phyloP scores from a whole-genome alignment of 768 basidiomycete genomes.

The Paxillus rubicundulus region DNA sequence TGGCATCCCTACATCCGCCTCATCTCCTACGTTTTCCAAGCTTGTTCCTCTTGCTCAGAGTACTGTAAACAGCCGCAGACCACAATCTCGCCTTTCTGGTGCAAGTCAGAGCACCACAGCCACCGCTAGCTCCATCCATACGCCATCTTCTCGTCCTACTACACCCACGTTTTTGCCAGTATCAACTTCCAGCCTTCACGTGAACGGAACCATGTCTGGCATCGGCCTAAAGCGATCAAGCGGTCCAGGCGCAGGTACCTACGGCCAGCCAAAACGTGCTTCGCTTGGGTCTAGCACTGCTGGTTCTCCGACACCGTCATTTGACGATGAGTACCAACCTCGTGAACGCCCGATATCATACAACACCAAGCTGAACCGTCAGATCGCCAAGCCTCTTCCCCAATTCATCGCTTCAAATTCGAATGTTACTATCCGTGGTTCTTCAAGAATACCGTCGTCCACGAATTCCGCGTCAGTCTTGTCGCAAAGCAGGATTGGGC shows the following conservation, averaged over 20 bases:
- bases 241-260: constrained; percentile 42
- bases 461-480: constrained; percentile 30
- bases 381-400: constrained; percentile 37
- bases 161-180: constrained; percentile 79
- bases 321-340: constrained; percentile 22
- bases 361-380: constrained; percentile 22
- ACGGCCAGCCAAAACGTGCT: constrained; percentile 53
- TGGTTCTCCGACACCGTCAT: constrained; percentile 27
- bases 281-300: constrained; percentile 53
- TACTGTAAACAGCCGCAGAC: constrained; percentile 52
- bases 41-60: constrained; percentile 43
- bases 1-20: constrained; percentile 44
- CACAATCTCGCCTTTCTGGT: constrained; percentile 71
- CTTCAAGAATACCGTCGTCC: constrained; percentile 41
- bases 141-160: constrained; percentile 66
- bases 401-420: constrained; percentile 40
- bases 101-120: constrained; percentile 55
- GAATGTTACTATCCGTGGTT: constrained; percentile 48
- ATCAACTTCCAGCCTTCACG: constrained; percentile 51
- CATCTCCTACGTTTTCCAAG: constrained; percentile 45
- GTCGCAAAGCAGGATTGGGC: constrained; percentile 47
- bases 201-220: constrained; percentile 34
- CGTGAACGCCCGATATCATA: constrained; percentile 30
- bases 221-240: constrained; percentile 59
- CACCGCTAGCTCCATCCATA: constrained; percentile 59